Percentiles rank a stretch among this genome's conserved stretches.
Evolutionary conservation across 2,329 filamentous ascomycete genomes (phyloP).

Genomic region (Aspergillus sojae): DNA sequence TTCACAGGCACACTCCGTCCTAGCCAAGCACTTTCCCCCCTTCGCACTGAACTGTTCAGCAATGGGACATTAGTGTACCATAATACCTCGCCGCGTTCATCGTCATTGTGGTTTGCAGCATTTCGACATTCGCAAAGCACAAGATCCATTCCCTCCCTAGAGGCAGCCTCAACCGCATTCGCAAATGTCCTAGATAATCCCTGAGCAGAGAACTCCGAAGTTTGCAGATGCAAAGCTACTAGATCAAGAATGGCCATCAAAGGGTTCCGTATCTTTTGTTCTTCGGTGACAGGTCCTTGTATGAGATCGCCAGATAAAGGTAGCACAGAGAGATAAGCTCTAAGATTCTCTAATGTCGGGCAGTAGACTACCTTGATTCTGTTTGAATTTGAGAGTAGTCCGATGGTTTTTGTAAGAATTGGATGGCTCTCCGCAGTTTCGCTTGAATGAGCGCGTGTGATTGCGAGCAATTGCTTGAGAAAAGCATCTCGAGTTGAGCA

Average conservation of each 20-base stretch:
- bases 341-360: slow-evolving; percentile 74
- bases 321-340: slow-evolving; percentile 71
- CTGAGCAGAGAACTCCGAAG: slow-evolving; percentile 52
- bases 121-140: slow-evolving; percentile 46
- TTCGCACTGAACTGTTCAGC: slow-evolving; percentile 59
- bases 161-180: slow-evolving; percentile 41
- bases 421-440: slow-evolving; percentile 30
- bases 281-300: background rate
- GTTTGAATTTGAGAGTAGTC: slow-evolving; percentile 68
- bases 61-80: slow-evolving; percentile 62
- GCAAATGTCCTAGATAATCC: slow-evolving; percentile 50
- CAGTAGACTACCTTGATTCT: slow-evolving; percentile 73
- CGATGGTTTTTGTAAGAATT: slow-evolving; percentile 67
- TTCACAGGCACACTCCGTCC: slow-evolving; percentile 62
- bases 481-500: slow-evolving; percentile 70
- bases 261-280: slow-evolving; percentile 16
- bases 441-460: slow-evolving; percentile 41
- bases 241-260: slow-evolving; percentile 46
- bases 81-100: slow-evolving; percentile 33
- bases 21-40: slow-evolving; percentile 53
- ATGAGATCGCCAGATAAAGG: background rate
- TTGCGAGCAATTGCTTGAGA: slow-evolving; percentile 58
- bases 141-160: slow-evolving; percentile 33
- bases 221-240: slow-evolving; percentile 44
- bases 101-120: slow-evolving; percentile 30